Base-by-base conservation (phyloP, 2,329 filamentous ascomycete species). In the Botrytis fragariae region DNA sequence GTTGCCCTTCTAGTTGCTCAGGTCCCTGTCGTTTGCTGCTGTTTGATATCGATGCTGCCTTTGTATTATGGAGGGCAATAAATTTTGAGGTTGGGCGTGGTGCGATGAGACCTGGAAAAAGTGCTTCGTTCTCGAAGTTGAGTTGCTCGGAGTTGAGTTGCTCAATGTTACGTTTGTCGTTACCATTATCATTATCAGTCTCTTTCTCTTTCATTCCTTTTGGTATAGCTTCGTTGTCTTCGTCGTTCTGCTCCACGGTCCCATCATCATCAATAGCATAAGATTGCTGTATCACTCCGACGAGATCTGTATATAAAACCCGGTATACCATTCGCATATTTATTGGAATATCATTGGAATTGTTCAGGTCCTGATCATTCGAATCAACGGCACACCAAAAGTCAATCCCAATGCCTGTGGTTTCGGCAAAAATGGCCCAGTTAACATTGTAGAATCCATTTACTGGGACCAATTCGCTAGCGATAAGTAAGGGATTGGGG, bases 371-470 rank as follows among this genome's bases (percentile, higher is more conserved):
- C 37, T 61, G 32, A 61, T 61, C 32, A 61, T 37, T 37, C 59
- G 20, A 61, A 61, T 18, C 9, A 22, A 61, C 20, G 32, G 35
- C 32, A 61, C 59, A 61, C 59, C 32, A 61, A 61, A 61, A 61
- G 32, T 61, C 59, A 39, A 61, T 60, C 22, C 57, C 57, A 37
- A 60, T 60, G 32, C 57, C 57, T 60, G 32, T 60, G 57, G 57
- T 60, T 60, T 60, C 57, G 29, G 57, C 32, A 37, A 60, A 60
- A 60, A 60, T 60, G 57, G 57, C 20, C 57, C 57, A 60, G 35
- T 60, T 60, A 37, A 60, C 16, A 60, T 60, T 60, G 32, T 60
- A 60, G 57, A 60, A 60, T 60, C 57, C 57, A 14, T 60, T 60
- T 32, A 60, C 20, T 22, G 57, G 57, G 18, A 60, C 32, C 57